Conservation (phyloP, 192 early-diverging fungal genomes). For the Geranomyces variabilis region DNA sequence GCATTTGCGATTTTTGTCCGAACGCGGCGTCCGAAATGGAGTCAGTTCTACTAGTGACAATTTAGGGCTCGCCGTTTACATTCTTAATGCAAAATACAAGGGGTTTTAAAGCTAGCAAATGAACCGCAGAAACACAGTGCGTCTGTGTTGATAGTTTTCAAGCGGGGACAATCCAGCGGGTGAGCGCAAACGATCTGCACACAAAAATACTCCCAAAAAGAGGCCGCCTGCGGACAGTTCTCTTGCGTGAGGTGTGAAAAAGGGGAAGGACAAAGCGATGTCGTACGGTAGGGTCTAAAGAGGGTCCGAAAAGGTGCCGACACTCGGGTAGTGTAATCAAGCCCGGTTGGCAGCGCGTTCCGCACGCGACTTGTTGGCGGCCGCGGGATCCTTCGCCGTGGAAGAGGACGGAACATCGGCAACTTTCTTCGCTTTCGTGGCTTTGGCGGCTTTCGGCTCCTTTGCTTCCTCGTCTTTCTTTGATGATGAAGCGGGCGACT, state of each 20-base stretch:
- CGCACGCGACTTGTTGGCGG: background rate
- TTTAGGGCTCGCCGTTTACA: too few relatives aligned
- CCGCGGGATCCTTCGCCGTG: background rate
- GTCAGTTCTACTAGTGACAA: too few relatives aligned
- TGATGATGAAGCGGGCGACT: background rate
- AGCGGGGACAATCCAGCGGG: too few relatives aligned
- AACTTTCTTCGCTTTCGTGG: background rate
- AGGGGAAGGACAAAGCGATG: too few relatives aligned
- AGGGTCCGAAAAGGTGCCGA: background rate
- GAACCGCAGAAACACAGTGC: background rate
- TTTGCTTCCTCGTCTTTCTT: background rate
- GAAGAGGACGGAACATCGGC: background rate
- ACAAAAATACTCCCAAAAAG: background rate
- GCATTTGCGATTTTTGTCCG: too few relatives aligned
- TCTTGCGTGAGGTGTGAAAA: background rate
- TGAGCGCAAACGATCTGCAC: background rate
- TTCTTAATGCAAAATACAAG: too few relatives aligned
- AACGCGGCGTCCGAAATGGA: too few relatives aligned
- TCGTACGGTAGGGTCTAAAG: background rate
- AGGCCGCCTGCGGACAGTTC: background rate
- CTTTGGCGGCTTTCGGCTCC: background rate
- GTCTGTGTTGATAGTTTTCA: background rate
- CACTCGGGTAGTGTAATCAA: background rate
- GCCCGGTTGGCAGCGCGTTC: conserved; percentile 8
- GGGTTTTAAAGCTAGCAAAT: too few relatives aligned